Percentiles rank a stretch among this genome's conserved stretches.
Evolutionary conservation across 495 filamentous ascomycete species (phyloP).

Genomic region (Talaromyces adpressus): DNA sequence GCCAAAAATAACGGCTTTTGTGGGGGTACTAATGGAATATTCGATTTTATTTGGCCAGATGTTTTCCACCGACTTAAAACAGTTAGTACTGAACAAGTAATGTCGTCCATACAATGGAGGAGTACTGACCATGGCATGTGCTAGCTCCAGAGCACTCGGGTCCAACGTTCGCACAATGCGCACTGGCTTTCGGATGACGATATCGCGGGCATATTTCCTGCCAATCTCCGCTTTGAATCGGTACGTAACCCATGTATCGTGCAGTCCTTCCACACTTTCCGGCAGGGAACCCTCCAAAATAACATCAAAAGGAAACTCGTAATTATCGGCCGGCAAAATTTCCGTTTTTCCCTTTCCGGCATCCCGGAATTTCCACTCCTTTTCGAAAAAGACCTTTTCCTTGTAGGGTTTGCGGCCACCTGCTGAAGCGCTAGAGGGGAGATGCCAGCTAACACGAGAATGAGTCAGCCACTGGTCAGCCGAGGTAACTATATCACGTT

Average conservation of each 20-base stretch:
- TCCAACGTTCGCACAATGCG: conserved; percentile 84
- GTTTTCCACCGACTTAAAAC: conserved; percentile 67
- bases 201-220: conserved; percentile 72
- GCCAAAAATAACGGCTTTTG: conserved; percentile 87
- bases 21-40: conserved; percentile 82
- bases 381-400: conserved; percentile 49
- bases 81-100: neutral
- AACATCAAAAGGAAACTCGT: conserved; percentile 86
- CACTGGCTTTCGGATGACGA: conserved; percentile 69
- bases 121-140: conserved; percentile 67
- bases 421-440: conserved; percentile 35
- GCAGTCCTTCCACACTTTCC: conserved; percentile 84
- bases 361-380: conserved; percentile 47
- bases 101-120: neutral
- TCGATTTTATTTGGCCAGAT: conserved; percentile 93
- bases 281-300: conserved; percentile 66
- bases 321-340: conserved; percentile 66
- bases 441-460: conserved; percentile 29
- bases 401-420: conserved; percentile 42
- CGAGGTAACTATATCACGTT: neutral
- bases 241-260: conserved; percentile 75
- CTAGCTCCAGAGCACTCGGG: conserved; percentile 70
- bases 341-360: conserved; percentile 47
- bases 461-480: neutral
- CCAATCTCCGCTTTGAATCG: conserved; percentile 82